A percentile compares a stretch with the other conserved stretches of the same genome.
These are phyloP conservation scores for Rhipidocladum racemiflorum DNA, from an alignment of 176 grass and related monocot genomes.

Conservation along the genomic window DNA sequence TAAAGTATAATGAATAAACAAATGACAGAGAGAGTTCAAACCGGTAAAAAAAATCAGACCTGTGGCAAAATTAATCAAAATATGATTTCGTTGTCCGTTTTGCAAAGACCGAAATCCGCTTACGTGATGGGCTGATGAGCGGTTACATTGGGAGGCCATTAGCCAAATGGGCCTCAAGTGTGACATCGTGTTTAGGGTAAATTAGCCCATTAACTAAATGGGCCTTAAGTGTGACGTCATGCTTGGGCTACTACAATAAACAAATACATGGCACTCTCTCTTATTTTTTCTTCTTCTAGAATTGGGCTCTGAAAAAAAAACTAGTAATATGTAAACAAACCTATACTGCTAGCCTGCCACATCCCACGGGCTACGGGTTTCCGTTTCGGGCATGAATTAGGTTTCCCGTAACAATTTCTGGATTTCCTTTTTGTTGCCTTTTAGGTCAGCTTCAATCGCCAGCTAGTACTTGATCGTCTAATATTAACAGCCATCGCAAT, in stretches of 20 bases:
- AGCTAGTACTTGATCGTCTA: background rate
- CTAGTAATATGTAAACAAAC: background rate
- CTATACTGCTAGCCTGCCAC: background rate
- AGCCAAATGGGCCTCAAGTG: background rate
- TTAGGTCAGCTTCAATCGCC: background rate
- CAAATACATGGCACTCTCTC: background rate
- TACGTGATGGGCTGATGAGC: background rate
- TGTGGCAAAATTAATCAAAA: background rate
- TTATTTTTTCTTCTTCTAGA: background rate
- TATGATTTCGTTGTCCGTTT: background rate
- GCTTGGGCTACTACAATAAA: background rate
- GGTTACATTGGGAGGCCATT: background rate
- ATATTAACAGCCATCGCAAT: background rate
- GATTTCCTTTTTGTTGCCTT: background rate
- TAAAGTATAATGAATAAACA: too few species aligned
- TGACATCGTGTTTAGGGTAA: background rate
- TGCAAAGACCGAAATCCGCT: background rate
- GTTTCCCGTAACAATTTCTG: background rate
- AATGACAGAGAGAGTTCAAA: background rate
- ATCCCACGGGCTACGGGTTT: background rate
- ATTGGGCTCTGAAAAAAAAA: background rate
- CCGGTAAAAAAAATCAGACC: background rate
- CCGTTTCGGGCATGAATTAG: constrained; percentile 10
- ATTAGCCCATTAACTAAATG: background rate
- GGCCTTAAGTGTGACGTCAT: background rate